These are phyloP conservation scores for Sporothrix euskadiensis DNA, from an alignment of 2,329 filamentous ascomycete species.

Conservation along the genomic window DNA sequence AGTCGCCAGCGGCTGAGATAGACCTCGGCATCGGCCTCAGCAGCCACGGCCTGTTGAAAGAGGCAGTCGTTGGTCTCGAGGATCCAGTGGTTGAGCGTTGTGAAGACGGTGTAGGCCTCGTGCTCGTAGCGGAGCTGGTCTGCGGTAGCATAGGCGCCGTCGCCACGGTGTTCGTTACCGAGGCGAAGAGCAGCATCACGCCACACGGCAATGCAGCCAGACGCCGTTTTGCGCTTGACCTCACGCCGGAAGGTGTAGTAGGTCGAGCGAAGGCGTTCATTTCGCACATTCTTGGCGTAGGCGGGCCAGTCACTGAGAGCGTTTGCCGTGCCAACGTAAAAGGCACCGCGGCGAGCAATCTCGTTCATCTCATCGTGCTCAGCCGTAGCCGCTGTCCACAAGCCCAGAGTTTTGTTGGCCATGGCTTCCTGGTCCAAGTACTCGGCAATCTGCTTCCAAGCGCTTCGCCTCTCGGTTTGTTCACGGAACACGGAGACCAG, in stretches of 20 bases:
- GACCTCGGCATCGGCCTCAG: constrained; percentile 31
- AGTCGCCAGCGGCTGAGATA: constrained; percentile 31
- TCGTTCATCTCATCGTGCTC: constrained; percentile 23
- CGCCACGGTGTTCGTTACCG: neutral
- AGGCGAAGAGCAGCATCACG: neutral
- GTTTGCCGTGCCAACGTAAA: constrained; percentile 32
- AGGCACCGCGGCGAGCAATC: constrained; percentile 33
- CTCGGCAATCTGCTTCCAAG: constrained; percentile 14
- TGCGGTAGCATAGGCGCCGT: constrained; percentile 16
- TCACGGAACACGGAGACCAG: constrained; percentile 2
- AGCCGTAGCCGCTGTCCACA: constrained; percentile 18
- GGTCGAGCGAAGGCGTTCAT: constrained; percentile 30
- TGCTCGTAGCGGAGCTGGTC: constrained; percentile 27
- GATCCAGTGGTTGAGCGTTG: constrained; percentile 33
- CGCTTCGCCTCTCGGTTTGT: neutral
- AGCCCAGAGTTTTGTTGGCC: constrained; percentile 11
- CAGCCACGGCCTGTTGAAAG: constrained; percentile 29
- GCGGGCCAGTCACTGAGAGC: constrained; percentile 31
- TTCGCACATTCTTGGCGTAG: constrained; percentile 27
- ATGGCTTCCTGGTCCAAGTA: constrained; percentile 1
- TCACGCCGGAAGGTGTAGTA: constrained; percentile 31
- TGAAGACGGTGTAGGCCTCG: constrained; percentile 21
- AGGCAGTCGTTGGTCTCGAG: constrained; percentile 33
- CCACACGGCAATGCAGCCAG: constrained; percentile 30
- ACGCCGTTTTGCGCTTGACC: constrained; percentile 31